phyloP scores from a whole-genome alignment of 2,329 filamentous ascomycete species.

The Didymella glomerata region DNA sequence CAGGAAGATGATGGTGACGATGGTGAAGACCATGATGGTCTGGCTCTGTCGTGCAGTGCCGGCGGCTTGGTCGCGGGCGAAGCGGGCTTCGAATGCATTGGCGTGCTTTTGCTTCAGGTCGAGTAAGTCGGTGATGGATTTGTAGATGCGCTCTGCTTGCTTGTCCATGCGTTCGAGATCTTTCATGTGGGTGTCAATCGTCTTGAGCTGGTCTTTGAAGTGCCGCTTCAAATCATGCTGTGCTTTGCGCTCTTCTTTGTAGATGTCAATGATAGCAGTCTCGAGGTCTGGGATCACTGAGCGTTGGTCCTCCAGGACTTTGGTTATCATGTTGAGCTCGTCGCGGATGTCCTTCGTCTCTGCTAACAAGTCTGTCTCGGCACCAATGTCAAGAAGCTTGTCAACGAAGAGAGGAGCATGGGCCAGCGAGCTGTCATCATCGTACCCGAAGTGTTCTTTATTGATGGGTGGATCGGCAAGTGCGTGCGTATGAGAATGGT shows the following conservation, averaged over 20 bases:
- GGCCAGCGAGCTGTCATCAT: slow-evolving; percentile 29
- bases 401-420: slow-evolving; percentile 60
- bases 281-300: slow-evolving; percentile 60
- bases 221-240: slow-evolving; percentile 62
- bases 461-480: slow-evolving; percentile 33
- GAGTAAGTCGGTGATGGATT: slow-evolving; percentile 67
- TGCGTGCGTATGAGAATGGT: slow-evolving; percentile 43
- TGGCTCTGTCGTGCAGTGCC: slow-evolving; percentile 66
- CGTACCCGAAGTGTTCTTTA: slow-evolving; percentile 46
- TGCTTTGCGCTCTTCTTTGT: slow-evolving; percentile 45
- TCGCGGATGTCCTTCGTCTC: slow-evolving; percentile 74
- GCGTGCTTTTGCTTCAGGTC: slow-evolving; percentile 75
- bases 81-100: slow-evolving; percentile 72
- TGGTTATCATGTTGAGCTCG: slow-evolving; percentile 69
- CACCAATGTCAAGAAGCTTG: slow-evolving; percentile 65
- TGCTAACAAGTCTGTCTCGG: slow-evolving; percentile 67
- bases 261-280: slow-evolving; percentile 52
- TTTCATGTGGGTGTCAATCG: slow-evolving; percentile 65
- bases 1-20: slow-evolving; percentile 67
- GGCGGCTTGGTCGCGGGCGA: slow-evolving; percentile 67
- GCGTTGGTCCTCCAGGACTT: slow-evolving; percentile 61
- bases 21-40: slow-evolving; percentile 67
- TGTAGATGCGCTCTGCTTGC: slow-evolving; percentile 68
- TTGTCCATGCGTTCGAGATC: slow-evolving; percentile 71
- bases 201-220: slow-evolving; percentile 65